Evolutionary conservation across 352 stramenopile species (phyloP), one percentile per base, ranked within the genome.

Genomic region (Globisporangium barbulae): DNA sequence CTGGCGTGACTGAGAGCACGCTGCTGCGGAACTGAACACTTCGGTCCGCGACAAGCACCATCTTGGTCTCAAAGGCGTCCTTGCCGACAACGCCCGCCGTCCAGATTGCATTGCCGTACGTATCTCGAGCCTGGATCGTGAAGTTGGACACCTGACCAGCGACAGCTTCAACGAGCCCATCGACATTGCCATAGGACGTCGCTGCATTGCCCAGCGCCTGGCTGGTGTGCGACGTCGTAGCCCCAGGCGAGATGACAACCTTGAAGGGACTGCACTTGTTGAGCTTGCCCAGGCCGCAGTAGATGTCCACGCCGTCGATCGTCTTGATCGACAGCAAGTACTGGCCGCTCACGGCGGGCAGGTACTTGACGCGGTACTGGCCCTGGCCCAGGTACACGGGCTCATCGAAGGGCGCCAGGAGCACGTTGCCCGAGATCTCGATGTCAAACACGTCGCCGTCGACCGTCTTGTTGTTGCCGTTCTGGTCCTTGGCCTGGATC

Each of bases 241-340:
- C 71, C 3, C 96, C 97, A 41, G 96, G 94, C 12, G 72, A 56
- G 6, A 98, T 90, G 9, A 71, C 73, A 5, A 99, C 61, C 5
- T 69, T 50, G 64, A 98, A 99, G 13, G 97, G 97, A 68, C 91
- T 98, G 81, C 97, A 99, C 69, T 98, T 98, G 42, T 92, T 76
- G 1, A 82, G 70, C 54, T 93, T 85, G 21, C 94, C 95, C 1
- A 85, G 71, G 0, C 96, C 96, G 63, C 96, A 98, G 72, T 98
- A 99, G 70, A 99, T 99, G 68, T 98, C 88, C 7, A 86, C 94
- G 22, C 86, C 91, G 37, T 94, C 88, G 28, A 91, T 81, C 10
- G 94, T 98, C 53, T 90, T 88, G 31, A 99, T 85, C 15, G 86
- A 94, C 0, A 99, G 61, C 21, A 72, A 64, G 74, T 98, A 99